phyloP scores from a whole-genome alignment of 1,284 basidiomycete genomes.

The Veloporphyrellus conicus region DNA sequence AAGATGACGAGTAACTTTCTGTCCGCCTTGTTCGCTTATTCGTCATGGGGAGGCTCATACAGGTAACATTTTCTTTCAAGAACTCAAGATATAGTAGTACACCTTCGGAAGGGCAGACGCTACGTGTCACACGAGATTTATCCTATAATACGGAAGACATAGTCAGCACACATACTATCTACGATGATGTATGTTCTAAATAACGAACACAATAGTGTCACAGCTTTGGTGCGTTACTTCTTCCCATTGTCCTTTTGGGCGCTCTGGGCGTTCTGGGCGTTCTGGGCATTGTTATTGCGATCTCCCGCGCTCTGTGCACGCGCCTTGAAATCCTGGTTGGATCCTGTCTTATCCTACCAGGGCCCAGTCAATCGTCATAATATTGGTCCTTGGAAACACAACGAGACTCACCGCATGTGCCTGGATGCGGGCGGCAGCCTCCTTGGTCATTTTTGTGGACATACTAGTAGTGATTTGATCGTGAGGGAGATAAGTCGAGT shows the following conservation, averaged over 20 bases:
- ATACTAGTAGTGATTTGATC: neutral
- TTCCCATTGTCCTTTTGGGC: neutral
- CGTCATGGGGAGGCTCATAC: no score
- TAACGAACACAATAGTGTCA: neutral
- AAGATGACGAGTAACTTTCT: no score
- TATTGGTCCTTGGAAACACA: neutral
- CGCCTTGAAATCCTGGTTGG: constrained; percentile 10
- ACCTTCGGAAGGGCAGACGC: no score
- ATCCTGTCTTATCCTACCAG: constrained; percentile 1
- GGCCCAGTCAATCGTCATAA: neutral
- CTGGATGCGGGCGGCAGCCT: constrained; percentile 11
- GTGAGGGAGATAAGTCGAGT: neutral
- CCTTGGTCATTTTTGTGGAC: constrained; percentile 11
- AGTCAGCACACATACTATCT: no score
- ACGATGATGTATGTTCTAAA: neutral
- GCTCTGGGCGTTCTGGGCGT: neutral
- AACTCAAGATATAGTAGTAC: no score
- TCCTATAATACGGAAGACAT: no score
- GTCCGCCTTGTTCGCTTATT: no score
- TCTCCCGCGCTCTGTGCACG: constrained; percentile 12
- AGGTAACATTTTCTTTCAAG: no score
- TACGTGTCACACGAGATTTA: no score
- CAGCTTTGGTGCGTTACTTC: constrained; percentile 1
- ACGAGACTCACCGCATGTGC: constrained; percentile 10
- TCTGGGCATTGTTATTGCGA: constrained; percentile 1